Conservation (phyloP, 352 stramenopile genomes). For the Pythium pectinolyticum region DNA sequence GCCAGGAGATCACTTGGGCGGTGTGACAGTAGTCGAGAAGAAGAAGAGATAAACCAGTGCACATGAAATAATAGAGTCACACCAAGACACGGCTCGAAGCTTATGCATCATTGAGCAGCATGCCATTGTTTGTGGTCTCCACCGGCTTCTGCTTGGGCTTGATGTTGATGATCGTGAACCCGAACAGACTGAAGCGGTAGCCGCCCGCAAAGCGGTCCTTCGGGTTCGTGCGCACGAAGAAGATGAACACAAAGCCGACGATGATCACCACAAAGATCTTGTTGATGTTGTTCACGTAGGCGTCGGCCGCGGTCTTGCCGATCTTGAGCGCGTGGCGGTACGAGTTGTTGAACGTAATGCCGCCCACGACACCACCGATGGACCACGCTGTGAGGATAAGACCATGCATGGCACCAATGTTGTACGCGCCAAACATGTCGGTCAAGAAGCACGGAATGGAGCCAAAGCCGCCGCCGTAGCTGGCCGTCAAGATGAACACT, state of each 20-base stretch:
- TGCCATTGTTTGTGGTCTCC: slow-evolving; percentile 21
- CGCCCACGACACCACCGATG: slow-evolving; percentile 68
- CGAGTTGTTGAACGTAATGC: slow-evolving; percentile 67
- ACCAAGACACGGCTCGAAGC: neutral
- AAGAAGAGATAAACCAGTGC: no score
- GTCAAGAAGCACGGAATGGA: slow-evolving; percentile 75
- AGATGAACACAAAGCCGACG: slow-evolving; percentile 53
- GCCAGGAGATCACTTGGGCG: no score
- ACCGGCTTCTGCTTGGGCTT: slow-evolving; percentile 39
- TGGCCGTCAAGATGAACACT: slow-evolving; percentile 67
- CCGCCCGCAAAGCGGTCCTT: slow-evolving; percentile 60
- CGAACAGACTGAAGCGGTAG: slow-evolving; percentile 64
- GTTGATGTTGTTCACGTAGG: slow-evolving; percentile 66
- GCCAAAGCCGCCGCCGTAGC: slow-evolving; percentile 74
- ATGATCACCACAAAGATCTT: slow-evolving; percentile 64
- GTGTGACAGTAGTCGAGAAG: neutral
- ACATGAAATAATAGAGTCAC: no score
- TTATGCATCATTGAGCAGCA: slow-evolving; percentile 12
- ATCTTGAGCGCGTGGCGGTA: slow-evolving; percentile 40
- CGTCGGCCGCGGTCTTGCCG: slow-evolving; percentile 41
- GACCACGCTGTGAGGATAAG: slow-evolving; percentile 77
- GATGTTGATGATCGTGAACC: slow-evolving; percentile 57
- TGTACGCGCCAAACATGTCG: slow-evolving; percentile 83
- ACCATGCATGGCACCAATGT: slow-evolving; percentile 80
- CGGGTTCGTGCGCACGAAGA: slow-evolving; percentile 68